Evolutionary conservation across 1,284 basidiomycete species (phyloP), one percentile per base, ranked within the genome.

Genomic region (Fomes fomentarius): DNA sequence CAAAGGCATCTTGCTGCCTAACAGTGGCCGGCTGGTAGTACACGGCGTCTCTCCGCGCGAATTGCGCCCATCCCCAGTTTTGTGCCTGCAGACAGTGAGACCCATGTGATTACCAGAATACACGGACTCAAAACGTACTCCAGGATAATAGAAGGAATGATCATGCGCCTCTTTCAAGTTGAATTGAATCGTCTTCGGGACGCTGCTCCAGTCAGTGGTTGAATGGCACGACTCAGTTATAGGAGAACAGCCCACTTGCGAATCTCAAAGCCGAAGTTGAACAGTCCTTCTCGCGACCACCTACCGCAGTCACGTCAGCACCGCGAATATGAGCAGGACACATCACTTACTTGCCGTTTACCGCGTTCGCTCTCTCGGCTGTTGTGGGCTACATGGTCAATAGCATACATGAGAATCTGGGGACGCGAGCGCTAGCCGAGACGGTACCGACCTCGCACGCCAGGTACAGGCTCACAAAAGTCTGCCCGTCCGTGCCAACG

Each of bases 31-130:
- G 79, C 42, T 77, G 73, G 63, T 86, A 87, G 69, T 85, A 94
- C 9, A 94, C 82, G 15, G 73, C 69, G 55, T 94, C 90, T 58
- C 93, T 78, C 47, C 83, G 82, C 24, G 90, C 86, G 69, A 94
- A 95, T 66, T 90, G 87, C 1, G 86, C 85, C 87, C 89, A 90
- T 41, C 91, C 91, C 90, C 91, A 92, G 66, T 93, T 92, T 38
- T 87, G 85, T 4, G 89, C 87, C 85, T 87, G 30, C 11, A 12
- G 25, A 39, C 46, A 55, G 17, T 33, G 54, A 9, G 10, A 25
- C 31, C 15, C 35, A 33, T 42, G 28, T 31, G 10, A 30, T 22
- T 22, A 12, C 19, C n/a, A 24, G 22, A 24, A n/a, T 39, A 14
- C 14, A 2, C 14, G 11, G 1, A 47, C 66, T 19, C n/a, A n/a